These are phyloP conservation scores for Sporothrix luriei DNA, from an alignment of 2,329 filamentous ascomycete species.

Conservation along the genomic window DNA sequence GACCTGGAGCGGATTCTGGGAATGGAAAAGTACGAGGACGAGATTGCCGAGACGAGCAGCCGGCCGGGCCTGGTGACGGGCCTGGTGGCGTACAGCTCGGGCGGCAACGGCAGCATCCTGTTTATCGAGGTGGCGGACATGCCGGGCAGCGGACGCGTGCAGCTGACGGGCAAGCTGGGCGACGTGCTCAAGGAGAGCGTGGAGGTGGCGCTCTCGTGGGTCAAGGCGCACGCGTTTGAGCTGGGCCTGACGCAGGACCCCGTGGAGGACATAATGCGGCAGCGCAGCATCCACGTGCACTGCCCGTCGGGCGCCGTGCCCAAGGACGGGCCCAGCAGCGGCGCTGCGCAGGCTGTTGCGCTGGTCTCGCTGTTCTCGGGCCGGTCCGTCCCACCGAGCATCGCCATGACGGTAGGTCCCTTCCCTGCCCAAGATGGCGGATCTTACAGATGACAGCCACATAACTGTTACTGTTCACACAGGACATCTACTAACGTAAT, in stretches of 20 bases:
- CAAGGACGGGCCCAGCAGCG: constrained; percentile 86
- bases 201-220: constrained; percentile 94
- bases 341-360: constrained; percentile 90
- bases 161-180: constrained; percentile 93
- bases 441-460: too few species aligned
- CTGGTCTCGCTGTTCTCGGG: constrained; percentile 87
- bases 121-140: constrained; percentile 99
- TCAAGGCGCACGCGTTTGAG: constrained; percentile 92
- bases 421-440: too few species aligned
- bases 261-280: constrained; percentile 92
- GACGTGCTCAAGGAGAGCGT: constrained; percentile 97
- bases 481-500: constrained; percentile 37
- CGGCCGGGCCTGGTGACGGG: constrained; percentile 94
- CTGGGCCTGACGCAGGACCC: constrained; percentile 80
- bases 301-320: constrained; percentile 93
- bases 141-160: constrained; percentile 88
- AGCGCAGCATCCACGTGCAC: constrained; percentile 90
- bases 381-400: constrained; percentile 81
- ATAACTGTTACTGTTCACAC: background rate
- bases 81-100: constrained; percentile 89
- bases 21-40: constrained; percentile 91
- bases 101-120: constrained; percentile 91
- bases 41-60: constrained; percentile 82
- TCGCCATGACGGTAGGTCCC: constrained; percentile 83
- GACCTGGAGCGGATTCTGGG: constrained; percentile 91